Base-by-base conservation (phyloP, 169 alveolate genomes). In the Eimeria falciformis region DNA sequence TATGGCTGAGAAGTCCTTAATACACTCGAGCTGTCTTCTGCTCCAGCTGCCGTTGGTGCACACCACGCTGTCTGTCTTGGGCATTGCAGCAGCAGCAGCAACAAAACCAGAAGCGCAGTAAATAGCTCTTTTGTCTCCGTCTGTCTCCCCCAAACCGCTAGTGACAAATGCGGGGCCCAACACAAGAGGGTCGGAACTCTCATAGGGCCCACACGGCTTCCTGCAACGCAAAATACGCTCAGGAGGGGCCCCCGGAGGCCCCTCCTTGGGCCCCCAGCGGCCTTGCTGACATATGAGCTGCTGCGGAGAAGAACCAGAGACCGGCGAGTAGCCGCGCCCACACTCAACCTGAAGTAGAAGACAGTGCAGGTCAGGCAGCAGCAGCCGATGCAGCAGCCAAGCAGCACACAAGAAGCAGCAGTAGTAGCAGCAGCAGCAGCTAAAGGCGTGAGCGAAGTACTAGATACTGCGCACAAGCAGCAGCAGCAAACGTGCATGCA, bases 191-290 rank as follows among this genome's bases (percentile, higher is more conserved):
- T 87, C 93, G 1, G 73, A 25, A 5, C 53, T 68, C 40, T 87
- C 93, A 53, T 87, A 87, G 2, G 93, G 81, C 78, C 62, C 78
- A n/a, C 93, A 87, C n/a, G 93, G 93, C 79, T 58, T 79, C 25
- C 93, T 47, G 45, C 93, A 87, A 27, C 47, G 40, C 47, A 87
- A 66, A 6, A 87, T 58, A 47, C 75, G 88, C 77, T 6, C n/a
- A 58, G 23, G 23, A 58, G 40, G 9, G 50, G 18, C 81, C 1
- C 43, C 75, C 12, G 37, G 27, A 14, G 27, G 21, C 5, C 86
- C 68, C 11, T 40, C n/a, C 9, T 3, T 37, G 21, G 93, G 93
- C 50, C 45, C 73, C 93, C 93, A 87, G 21, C 93, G 86, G 14
- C 93, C 93, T 37, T 87, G 93, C 46, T 87, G 68, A 27, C 93